Base-by-base conservation (phyloP, 2,329 filamentous ascomycete species). In the Venturia asperata region DNA sequence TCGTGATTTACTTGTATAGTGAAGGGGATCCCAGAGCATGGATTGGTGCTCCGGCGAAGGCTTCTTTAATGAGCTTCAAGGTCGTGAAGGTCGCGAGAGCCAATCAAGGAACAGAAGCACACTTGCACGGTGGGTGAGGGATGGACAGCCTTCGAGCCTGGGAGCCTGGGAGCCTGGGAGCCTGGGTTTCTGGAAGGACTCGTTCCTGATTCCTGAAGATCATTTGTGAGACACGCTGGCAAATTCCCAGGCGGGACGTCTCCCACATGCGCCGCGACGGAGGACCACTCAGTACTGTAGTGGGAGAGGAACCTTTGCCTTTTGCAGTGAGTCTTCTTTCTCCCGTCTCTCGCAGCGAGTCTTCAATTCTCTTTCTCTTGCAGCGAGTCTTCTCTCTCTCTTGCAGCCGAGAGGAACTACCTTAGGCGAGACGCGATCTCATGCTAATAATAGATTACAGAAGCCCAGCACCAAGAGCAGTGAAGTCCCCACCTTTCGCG, bases 381-480 rank as follows among this genome's bases (percentile, higher is more conserved):
- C 24, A 52, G 21, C 47, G n/a, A n/a, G n/a, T 5, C 45, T 49
- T n/a, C n/a, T 49, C 10, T 27, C 10, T 3, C n/a, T 24, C 45
- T 49, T 49, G 10, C 24, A 52, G 21, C 47, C 47, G 47, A 27
- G 24, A 24, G 21, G 47, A 52, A 21, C 21, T 30, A 21, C 21
- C 9, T n/a, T 21, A 49, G 45, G 45, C 45, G 45, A 13, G 45
- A 49, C 6, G 45, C 45, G 24, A 58, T n/a, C 30, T 7, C 19
- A 37, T n/a, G 52, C 52, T 58, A 58, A 58, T 37, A n/a, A 58
- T 58, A 58, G 52, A 58, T 37, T 11, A n/a, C 3, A 37, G 52
- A 37, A 58, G 27, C 27, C 1, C 47, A 15, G 15, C 9, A 41
- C 39, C 10, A 27, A 27, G n/a, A n/a, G n/a, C 6, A 34, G 30